phyloP scores from a whole-genome alignment of 139 green algal species.

The Coccomyxa sp. region DNA sequence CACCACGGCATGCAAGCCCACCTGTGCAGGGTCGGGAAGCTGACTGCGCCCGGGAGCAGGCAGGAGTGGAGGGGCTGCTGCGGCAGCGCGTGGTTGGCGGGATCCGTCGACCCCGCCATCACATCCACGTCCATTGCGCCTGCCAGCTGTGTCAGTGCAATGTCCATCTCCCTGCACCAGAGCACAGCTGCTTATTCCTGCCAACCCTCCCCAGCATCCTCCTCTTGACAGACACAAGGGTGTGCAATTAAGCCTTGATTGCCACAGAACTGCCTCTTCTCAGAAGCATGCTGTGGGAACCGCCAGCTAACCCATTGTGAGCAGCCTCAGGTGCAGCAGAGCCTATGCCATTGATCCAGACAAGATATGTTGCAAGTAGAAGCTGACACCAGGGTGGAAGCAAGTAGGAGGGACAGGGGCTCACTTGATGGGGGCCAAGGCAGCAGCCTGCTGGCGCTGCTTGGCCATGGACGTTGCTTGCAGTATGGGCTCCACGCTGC shows the following conservation, averaged over 20 bases:
- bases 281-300: not conserved
- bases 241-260: not conserved
- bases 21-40: slow-evolving; percentile 42
- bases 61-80: slow-evolving; percentile 95
- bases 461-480: slow-evolving; percentile 46
- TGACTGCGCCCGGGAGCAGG: slow-evolving; percentile 62
- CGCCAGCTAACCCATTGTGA: not conserved
- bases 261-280: too few species aligned
- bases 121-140: slow-evolving; percentile 85
- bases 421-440: slow-evolving; percentile 44
- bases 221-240: not conserved
- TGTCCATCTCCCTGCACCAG: slow-evolving; percentile 62
- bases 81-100: slow-evolving; percentile 86
- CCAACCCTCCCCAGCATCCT: not conserved
- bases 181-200: not conserved
- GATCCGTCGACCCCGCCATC: slow-evolving; percentile 90
- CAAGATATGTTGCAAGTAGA: not conserved
- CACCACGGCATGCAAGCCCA: too few species aligned
- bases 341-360: too few species aligned
- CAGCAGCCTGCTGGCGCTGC: slow-evolving; percentile 47
- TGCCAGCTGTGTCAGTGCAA: slow-evolving; percentile 64
- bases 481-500: slow-evolving; percentile 46
- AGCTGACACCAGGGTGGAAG: not conserved
- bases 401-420: not conserved
- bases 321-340: not conserved